Conservation (phyloP, 495 filamentous ascomycete species). For the Umbilicaria muhlenbergii region DNA sequence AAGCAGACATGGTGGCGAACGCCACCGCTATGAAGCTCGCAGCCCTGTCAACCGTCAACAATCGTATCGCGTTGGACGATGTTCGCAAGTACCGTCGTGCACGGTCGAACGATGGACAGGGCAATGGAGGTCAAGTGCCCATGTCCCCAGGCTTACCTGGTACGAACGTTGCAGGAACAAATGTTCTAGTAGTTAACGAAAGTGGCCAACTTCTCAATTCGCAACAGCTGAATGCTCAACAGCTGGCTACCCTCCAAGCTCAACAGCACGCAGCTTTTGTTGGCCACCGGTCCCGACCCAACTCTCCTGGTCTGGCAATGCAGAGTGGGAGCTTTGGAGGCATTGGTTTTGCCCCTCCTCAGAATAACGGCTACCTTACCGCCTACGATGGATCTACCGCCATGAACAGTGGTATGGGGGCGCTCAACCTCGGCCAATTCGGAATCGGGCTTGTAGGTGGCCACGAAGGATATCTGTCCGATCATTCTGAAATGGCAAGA, state of each 20-base stretch:
- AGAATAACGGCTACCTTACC: slow-evolving; percentile 88
- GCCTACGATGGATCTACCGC: slow-evolving; percentile 69
- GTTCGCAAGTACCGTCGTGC: slow-evolving; percentile 85
- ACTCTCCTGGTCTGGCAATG: slow-evolving; percentile 78
- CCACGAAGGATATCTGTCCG: slow-evolving; percentile 82
- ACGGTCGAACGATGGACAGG: slow-evolving; percentile 72
- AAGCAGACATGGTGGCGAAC: slow-evolving; percentile 97
- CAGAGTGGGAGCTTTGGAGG: slow-evolving; percentile 47
- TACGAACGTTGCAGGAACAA: slow-evolving; percentile 41
- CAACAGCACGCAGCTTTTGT: slow-evolving; percentile 68
- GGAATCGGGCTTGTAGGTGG: slow-evolving; percentile 39
- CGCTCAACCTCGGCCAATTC: slow-evolving; percentile 61
- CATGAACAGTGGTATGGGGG: slow-evolving; percentile 56
- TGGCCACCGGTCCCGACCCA: slow-evolving; percentile 77
- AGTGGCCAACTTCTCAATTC: slow-evolving; percentile 73
- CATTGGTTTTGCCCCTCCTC: slow-evolving; percentile 72
- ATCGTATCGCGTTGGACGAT: slow-evolving; percentile 92
- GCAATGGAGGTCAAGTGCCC: slow-evolving; percentile 24
- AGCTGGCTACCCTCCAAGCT: slow-evolving; percentile 70
- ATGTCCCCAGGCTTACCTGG: slow-evolving; percentile 36
- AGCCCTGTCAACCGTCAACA: slow-evolving; percentile 92
- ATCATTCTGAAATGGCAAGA: slow-evolving; percentile 78
- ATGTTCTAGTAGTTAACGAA: slow-evolving; percentile 80
- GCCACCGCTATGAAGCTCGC: slow-evolving; percentile 98
- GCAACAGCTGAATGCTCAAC: slow-evolving; percentile 73